Conservation (phyloP, 2,329 filamentous ascomycete species). For the Metarhizium guizhouense region DNA sequence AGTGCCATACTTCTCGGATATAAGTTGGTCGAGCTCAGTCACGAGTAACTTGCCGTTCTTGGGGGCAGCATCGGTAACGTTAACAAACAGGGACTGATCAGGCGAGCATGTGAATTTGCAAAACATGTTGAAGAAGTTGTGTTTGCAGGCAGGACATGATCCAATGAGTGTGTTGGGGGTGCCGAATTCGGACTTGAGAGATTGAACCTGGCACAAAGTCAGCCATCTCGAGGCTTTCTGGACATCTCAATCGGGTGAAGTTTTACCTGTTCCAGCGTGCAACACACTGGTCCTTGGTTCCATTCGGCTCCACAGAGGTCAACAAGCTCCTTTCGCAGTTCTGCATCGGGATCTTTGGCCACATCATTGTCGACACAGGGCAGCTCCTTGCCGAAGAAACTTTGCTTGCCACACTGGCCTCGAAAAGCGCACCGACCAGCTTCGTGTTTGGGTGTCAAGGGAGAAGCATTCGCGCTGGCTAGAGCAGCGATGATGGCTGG, state of each 20-base stretch:
- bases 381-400: slow-evolving; percentile 80
- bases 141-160: slow-evolving; percentile 91
- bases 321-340: slow-evolving; percentile 68
- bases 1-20: slow-evolving; percentile 73
- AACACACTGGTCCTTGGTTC: slow-evolving; percentile 78
- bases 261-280: slow-evolving; percentile 64
- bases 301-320: slow-evolving; percentile 82
- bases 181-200: slow-evolving; percentile 74
- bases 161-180: slow-evolving; percentile 84
- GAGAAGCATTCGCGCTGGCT: slow-evolving; percentile 14
- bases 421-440: slow-evolving; percentile 82
- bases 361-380: slow-evolving; percentile 88
- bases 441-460: slow-evolving; percentile 60
- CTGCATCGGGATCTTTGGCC: slow-evolving; percentile 64
- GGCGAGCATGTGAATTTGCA: slow-evolving; percentile 98
- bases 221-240: neutral
- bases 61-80: slow-evolving; percentile 67
- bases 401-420: slow-evolving; percentile 84
- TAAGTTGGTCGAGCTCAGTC: slow-evolving; percentile 81
- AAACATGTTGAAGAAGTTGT: slow-evolving; percentile 97
- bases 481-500: slow-evolving; percentile 19
- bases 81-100: slow-evolving; percentile 90
- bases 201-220: slow-evolving; percentile 49
- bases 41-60: slow-evolving; percentile 58
- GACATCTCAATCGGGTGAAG: neutral